Evolutionary conservation across 2,329 filamentous ascomycete genomes (phyloP).

Genomic region (Leptodontidium sp.): DNA sequence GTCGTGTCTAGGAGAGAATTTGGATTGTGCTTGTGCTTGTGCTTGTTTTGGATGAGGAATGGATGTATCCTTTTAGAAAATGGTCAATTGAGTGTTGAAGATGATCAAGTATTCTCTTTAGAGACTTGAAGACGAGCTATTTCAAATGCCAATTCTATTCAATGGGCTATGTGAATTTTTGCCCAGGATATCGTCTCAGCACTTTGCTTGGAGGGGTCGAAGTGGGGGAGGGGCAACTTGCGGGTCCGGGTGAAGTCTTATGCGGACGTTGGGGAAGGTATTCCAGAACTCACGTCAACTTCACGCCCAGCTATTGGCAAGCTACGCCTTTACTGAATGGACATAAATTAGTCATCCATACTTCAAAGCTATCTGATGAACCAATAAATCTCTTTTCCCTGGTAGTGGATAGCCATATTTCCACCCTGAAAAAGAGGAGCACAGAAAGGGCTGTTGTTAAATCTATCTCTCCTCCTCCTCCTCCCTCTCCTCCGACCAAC

Average conservation of each 20-base stretch:
- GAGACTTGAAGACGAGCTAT: neutral
- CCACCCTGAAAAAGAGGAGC: too few species aligned
- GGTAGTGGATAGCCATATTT: too few species aligned
- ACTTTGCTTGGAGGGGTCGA: neutral
- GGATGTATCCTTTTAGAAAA: neutral
- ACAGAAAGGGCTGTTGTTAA: too few species aligned
- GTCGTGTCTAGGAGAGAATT: too few species aligned
- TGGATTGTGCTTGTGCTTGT: neutral
- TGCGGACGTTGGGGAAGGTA: constrained; percentile 13
- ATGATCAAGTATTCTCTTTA: neutral
- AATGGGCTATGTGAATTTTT: neutral
- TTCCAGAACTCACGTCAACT: neutral
- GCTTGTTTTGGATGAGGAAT: neutral
- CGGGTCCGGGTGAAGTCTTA: constrained; percentile 22
- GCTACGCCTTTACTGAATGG: too few species aligned
- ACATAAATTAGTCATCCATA: too few species aligned
- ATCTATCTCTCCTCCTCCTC: too few species aligned
- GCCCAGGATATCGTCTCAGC: neutral
- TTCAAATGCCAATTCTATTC: neutral
- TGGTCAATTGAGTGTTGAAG: neutral
- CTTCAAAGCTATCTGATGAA: too few species aligned
- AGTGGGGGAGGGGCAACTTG: constrained; percentile 10
- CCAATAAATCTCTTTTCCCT: too few species aligned
- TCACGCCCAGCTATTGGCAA: constrained; percentile 2
- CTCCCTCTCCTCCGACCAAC: too few species aligned